Base-by-base conservation (phyloP, 2,329 filamentous ascomycete genomes). In the Hawksworthiomyces lignivorus region DNA sequence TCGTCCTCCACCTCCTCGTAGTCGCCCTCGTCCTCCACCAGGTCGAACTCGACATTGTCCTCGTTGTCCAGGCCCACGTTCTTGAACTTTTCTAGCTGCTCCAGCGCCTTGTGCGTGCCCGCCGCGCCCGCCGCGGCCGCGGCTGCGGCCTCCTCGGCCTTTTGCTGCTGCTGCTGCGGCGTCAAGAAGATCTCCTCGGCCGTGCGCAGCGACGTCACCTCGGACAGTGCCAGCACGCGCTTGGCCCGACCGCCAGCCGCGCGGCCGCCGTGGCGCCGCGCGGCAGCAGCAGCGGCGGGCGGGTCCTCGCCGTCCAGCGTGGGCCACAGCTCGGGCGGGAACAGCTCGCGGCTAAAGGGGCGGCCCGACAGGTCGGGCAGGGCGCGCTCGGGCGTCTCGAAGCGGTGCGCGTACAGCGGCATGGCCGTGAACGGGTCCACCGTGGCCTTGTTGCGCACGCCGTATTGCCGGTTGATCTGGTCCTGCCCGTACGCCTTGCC, bases 351-450 rank as follows among this genome's bases (percentile, higher is more conserved):
- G 39, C 50, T 49, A 45, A 75, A 70, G 1, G 72, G 68, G 24
- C 69, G 63, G 4, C 63, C 61, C 7, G 62, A 63, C 50, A 77
- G 67, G 49, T 78, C 72, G 4, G 75, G 75, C 37, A 79, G 61
- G 4, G 68, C 65, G 33, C 74, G 64, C 42, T 74, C 68, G 31
- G 68, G 62, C 45, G 66, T 65, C 27, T 67, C 60, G 53, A 78
- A 77, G 44, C 68, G 67, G 50, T 76, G 67, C 32, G 71, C 74
- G 60, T 76, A 78, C 46, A 70, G 71, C n/a, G 72, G 73, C 43
- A 78, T 68, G 30, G 70, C 64, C n/a, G 64, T 68, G 56, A 80
- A 80, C 17, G 75, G 73, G 55, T 79, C 74, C 37, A 72, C 52
- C 11, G 70, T 74, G 28, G 73, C 73, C 51, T 70, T 73, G 59